Evolutionary conservation across 2,329 filamentous ascomycete species (phyloP), one percentile per base, ranked within the genome.

Genomic region (Aspergillus viridinutans): DNA sequence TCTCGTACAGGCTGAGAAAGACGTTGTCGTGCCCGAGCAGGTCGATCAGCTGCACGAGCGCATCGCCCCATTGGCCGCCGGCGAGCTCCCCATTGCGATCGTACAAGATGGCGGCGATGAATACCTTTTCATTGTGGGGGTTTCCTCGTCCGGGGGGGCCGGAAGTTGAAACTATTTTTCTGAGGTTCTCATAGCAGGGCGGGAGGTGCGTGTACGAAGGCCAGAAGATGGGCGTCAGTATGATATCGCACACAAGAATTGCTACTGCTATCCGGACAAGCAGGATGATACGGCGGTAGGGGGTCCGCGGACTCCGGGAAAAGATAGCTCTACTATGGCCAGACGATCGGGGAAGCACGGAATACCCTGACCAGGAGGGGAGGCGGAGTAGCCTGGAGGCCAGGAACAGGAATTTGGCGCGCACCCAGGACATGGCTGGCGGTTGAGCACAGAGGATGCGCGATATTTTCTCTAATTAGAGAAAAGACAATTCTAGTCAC

Each of bases 1-100:
- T 88, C 68, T 90, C 88, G 69, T 90, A 91, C 32, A 92, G 83
- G 70, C 86, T 89, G 54, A 92, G 72, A 67, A 85, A 89, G 2
- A 88, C 84, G 65, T 90, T 88, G 38, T 87, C 76, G 14, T 81
- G 79, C 0, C 89, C 89, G 40, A 92, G 76, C 29, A 89, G 69
- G 50, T 88, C 78, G 32, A 91, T 81, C 54, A 92, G 72, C 21
- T 84, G 75, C 43, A 86, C 67, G 0, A 92, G 68, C 25, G 81
- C 79, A 58, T 80, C 69, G 0, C 85, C 87, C 88, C 88, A 92
- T 29, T 28, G 77, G 74, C 88, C 87, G 6, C 78, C 74, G 0
- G 86, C 82, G 21, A 91, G 74, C 2, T 80, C 74, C 1, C 86
- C 87, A 6, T 78, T 76, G 21, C 78, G 76, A 65, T 91, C 87